phyloP scores from a whole-genome alignment of 2,329 filamentous ascomycete species.

The Davidsoniella eucalypti region DNA sequence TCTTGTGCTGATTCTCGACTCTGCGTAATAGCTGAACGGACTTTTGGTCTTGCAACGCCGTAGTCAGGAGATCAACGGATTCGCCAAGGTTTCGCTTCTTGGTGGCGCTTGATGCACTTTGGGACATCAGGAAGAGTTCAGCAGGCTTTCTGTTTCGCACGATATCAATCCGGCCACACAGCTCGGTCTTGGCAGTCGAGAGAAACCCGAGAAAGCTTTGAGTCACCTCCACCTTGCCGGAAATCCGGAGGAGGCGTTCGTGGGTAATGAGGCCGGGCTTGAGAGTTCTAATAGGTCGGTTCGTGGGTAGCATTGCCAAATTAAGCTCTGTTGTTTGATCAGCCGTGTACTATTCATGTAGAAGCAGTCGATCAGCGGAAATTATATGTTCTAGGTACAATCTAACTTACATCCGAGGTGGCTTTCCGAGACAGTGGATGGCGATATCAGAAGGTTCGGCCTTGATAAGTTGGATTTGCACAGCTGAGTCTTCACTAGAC shows the following conservation, averaged over 20 bases:
- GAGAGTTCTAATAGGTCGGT: neutral
- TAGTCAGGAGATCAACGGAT: constrained; percentile 1
- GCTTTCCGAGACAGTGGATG: too few relatives aligned
- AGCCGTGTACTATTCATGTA: too few relatives aligned
- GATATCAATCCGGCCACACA: constrained; percentile 1
- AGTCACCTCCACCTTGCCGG: neutral
- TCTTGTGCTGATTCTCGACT: neutral
- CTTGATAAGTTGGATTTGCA: too few relatives aligned
- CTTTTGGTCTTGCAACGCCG: neutral
- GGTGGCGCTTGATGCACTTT: constrained; percentile 3
- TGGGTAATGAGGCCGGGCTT: neutral
- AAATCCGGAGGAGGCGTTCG: constrained; percentile 1
- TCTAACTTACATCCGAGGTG: too few relatives aligned
- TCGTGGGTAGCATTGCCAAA: too few relatives aligned
- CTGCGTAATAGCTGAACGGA: neutral
- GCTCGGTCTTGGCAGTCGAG: neutral
- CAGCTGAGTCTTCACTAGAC: too few relatives aligned
- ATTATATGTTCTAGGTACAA: too few relatives aligned
- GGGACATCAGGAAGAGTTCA: neutral
- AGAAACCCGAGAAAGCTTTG: constrained; percentile 2
- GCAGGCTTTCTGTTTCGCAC: neutral
- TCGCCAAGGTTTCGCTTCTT: constrained; percentile 1
- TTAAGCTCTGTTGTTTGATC: too few relatives aligned
- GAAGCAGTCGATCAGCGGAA: too few relatives aligned
- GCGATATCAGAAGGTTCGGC: too few relatives aligned